Base-by-base conservation (phyloP, 192 early-diverging fungal genomes). In the Rhizoclosmatium sp. region DNA sequence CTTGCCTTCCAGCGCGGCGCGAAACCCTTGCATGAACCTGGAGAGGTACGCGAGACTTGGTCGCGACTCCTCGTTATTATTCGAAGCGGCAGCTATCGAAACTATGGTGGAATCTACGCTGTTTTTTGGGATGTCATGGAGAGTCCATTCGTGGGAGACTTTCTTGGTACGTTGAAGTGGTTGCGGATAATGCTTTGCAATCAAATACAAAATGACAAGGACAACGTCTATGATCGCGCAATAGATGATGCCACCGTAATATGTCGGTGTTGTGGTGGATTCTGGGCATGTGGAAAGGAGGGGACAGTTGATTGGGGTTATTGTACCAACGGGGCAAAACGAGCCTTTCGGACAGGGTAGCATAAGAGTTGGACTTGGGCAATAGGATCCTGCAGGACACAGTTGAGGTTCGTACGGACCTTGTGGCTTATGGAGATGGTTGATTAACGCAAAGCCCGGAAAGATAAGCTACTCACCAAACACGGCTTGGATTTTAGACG, bases 351-450 rank as follows among this genome's bases (percentile, higher is more conserved):
- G 40, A 65, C 19, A 23, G 41, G 14, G 16, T 39, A 65, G 40
- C 39, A 7, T 23, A 3, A 40, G n/a, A 14, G 1, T 39, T 14
- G 12, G 41, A n/a, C 9, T 2, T 47, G 40, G 42, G 2, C 3
- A 49, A 69, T 16, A 69, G 44, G 47, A 41, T 1, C 39, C 80
- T 31, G 41, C 19, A 39, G 19, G 16, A 48, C 80, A 86, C 16
- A 82, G 39, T 47, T 61, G 59, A 2, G 85, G 85, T 65, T 86
- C 85, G 16, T 68, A 78, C 3, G 49, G 47, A 4, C 82, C 82
- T 69, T 83, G 82, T 2, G 82, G 73, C 82, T 83, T 44, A 10
- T 44, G 1, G 23, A 31, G 23, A 12, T 56, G 12, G 23, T 62
- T 31, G 10, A 56, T 45, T 40, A 16, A 48, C 39, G 14, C 31